Base-by-base conservation (phyloP, 441 rosid species). In the Raphanus hybrid region DNA sequence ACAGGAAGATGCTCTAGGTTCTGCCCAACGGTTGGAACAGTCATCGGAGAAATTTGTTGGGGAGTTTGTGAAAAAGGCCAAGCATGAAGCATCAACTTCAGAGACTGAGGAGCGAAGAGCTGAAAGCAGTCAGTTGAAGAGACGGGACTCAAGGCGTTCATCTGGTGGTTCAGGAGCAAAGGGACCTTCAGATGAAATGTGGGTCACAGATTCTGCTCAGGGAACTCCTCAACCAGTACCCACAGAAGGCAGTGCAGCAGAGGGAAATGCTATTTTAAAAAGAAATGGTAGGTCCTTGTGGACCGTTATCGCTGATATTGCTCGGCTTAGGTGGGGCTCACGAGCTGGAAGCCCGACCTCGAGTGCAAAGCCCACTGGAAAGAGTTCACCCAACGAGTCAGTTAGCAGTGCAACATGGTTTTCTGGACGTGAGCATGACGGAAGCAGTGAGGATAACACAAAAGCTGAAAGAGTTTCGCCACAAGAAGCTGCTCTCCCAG, bases 401-500 rank as follows among this genome's bases (percentile, higher is more conserved):
- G 84, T 71, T 71, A 79, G 85, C 35, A 88, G 90, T 60, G 97
- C 87, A 67, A 75, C 92, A 55, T 92, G 93, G 93, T 89, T 93
- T 85, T 96, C 98, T 80, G 97, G 97, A 54, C 93, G 48, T 78
- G 99, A 91, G 73, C 86, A 79, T 55, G 92, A 84, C 9, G 96
- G 91, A 70, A 90, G 71, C 65, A 83, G 74, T 71, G 93, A 87
- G 39, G 88, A 87, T 67, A 87, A 82, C 74, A 74, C 69, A 18
- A 84, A 85, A 78, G 83, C 70, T 78, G 90, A 82, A 72, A 79
- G 45, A 79, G 71, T 78, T 77, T 71, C 63, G 77, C 79, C 78
- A 15, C 86, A 76, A 64, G 92, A 85, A 82, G 78, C 81, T 73
- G 69, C 78, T 55, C 74, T 87, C 71, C 70, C 79, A 76, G 81